Percentiles rank a stretch among this genome's conserved stretches.
phyloP scores from a whole-genome alignment of 2,329 filamentous ascomycete species.

The Nemania bipapillata region DNA sequence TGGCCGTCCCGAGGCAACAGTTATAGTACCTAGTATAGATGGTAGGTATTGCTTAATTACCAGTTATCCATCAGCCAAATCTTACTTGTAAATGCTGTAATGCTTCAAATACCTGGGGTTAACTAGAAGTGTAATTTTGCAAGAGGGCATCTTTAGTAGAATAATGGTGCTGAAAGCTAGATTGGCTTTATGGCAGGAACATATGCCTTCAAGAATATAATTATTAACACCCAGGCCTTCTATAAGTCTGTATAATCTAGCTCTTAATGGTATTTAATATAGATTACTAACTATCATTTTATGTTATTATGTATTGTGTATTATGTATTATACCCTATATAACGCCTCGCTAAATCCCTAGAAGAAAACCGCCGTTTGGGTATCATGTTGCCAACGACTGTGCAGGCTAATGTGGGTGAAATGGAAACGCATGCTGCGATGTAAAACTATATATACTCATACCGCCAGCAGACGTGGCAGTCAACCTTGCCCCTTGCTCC shows the following conservation, averaged over 20 bases:
- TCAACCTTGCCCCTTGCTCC: not conserved
- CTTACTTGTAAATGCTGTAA: no score
- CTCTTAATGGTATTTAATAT: not conserved
- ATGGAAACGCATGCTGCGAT: not conserved
- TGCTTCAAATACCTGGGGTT: no score
- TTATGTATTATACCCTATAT: not conserved
- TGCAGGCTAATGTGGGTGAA: not conserved
- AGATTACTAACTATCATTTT: not conserved
- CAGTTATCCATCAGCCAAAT: no score
- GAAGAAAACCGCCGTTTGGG: not conserved
- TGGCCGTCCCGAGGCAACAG: no score
- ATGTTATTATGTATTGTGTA: not conserved
- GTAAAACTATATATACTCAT: not conserved
- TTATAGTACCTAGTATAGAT: no score
- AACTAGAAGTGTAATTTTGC: no score
- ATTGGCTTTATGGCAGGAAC: no score
- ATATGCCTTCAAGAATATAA: no score
- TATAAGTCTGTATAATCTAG: not conserved
- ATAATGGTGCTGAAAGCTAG: no score
- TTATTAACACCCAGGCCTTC: not conserved
- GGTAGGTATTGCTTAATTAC: no score
- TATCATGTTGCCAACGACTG: not conserved
- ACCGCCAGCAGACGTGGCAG: not conserved
- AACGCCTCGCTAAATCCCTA: not conserved
- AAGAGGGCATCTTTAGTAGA: no score